A percentile compares a stretch with the other conserved stretches of the same genome.
These are phyloP conservation scores for rapeseed (Brassica napus) DNA, from an alignment of 345 rosid species.

Conservation along the genomic window Da-Ae NC_063450.1:45742501-45743000, in stretches of 20 bases:
- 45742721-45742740: not conserved
- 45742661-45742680: no score
- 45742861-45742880: not conserved
- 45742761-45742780: not conserved
- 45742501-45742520: no score
- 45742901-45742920: not conserved
- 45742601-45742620: no score
- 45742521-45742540: no score
- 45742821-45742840: not conserved
- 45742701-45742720: not conserved
- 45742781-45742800: not conserved
- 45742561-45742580: conserved; percentile 73
- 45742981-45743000: no score
- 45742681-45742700: not conserved
- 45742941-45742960: not conserved
- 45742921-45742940: not conserved
- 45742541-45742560: conserved; percentile 34
- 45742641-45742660: no score
- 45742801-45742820: not conserved
- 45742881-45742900: not conserved
- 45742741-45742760: not conserved
- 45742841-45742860: not conserved
- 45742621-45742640: not conserved
- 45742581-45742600: conserved; percentile 64
- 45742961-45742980: no score